phyloP scores from a whole-genome alignment of 495 filamentous ascomycete genomes.

The Penicillium daleae region DNA sequence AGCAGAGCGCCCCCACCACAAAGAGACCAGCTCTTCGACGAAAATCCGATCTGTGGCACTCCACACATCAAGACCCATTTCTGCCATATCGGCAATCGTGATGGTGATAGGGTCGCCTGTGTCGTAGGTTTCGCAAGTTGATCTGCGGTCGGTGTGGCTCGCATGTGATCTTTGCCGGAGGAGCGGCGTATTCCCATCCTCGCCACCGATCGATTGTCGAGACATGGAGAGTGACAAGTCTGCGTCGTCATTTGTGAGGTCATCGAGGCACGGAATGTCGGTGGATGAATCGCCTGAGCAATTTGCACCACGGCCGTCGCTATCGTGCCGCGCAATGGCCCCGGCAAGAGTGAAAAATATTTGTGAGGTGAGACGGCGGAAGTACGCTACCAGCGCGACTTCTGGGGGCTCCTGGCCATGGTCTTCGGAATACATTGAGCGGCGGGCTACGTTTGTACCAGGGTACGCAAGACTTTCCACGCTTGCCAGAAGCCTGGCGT shows the following conservation, averaged over 20 bases:
- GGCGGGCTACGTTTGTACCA: conserved; percentile 41
- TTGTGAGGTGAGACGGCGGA: conserved; percentile 80
- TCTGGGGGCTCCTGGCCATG: conserved; percentile 53
- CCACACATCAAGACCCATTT: conserved; percentile 89
- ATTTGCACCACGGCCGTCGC: conserved; percentile 43
- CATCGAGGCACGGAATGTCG: conserved; percentile 24
- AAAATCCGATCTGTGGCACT: conserved; percentile 76
- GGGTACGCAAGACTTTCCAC: conserved; percentile 43
- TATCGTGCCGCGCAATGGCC: conserved; percentile 55
- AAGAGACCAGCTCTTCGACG: conserved; percentile 63
- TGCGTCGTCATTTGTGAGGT: conserved; percentile 21
- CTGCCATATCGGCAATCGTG: conserved; percentile 68
- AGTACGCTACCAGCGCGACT: conserved; percentile 85
- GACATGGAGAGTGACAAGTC: conserved; percentile 32
- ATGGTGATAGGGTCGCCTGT: conserved; percentile 53
- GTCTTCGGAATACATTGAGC: conserved; percentile 43
- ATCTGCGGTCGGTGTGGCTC: conserved; percentile 8
- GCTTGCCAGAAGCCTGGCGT: conserved; percentile 46
- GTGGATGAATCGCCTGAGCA: conserved; percentile 11
- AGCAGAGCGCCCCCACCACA: conserved; percentile 74
- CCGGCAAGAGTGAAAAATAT: conserved; percentile 70
- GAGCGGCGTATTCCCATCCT: conserved; percentile 35
- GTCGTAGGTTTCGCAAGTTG: neutral
- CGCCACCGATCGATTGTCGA: conserved; percentile 35
- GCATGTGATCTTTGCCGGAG: conserved; percentile 28